phyloP scores from a whole-genome alignment of 2,329 filamentous ascomycete genomes.

The Fulvia fulva region DNA sequence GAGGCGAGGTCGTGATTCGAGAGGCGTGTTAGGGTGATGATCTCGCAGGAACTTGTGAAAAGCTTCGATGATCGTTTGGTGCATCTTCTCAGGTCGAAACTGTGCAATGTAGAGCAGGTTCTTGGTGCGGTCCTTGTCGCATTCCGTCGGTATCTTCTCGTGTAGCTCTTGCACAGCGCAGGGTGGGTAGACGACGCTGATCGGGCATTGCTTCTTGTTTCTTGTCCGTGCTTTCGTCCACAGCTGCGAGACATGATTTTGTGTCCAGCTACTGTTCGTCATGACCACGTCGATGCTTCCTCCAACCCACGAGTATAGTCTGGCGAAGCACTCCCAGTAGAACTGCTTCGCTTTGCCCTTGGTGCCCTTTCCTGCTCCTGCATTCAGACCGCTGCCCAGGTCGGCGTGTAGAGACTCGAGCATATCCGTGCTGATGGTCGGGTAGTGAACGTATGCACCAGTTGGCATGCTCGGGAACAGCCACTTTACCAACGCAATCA shows the following conservation, averaged over 20 bases:
- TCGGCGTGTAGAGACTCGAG: slow-evolving; percentile 59
- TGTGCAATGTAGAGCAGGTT: slow-evolving; percentile 90
- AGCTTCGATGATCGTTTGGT: slow-evolving; percentile 76
- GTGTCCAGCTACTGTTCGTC: slow-evolving; percentile 96
- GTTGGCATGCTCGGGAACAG: slow-evolving; percentile 79
- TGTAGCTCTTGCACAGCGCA: slow-evolving; percentile 85
- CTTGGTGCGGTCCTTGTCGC: slow-evolving; percentile 65
- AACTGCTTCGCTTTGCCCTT: slow-evolving; percentile 68
- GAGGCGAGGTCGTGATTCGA: slow-evolving; percentile 54
- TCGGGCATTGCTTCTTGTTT: slow-evolving; percentile 51
- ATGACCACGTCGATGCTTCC: slow-evolving; percentile 86
- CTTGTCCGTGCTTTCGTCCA: slow-evolving; percentile 61
- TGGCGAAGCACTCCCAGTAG: slow-evolving; percentile 86
- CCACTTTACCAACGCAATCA: slow-evolving; percentile 74
- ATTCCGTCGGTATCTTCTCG: slow-evolving; percentile 67
- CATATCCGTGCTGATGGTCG: slow-evolving; percentile 98
- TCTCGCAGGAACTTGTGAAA: slow-evolving; percentile 71
- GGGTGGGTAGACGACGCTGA: slow-evolving; percentile 82
- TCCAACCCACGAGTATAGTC: slow-evolving; percentile 77
- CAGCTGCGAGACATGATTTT: slow-evolving; percentile 71
- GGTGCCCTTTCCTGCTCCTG: slow-evolving; percentile 70
- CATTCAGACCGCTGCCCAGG: slow-evolving; percentile 66
- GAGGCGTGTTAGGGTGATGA: slow-evolving; percentile 42
- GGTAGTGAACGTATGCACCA: slow-evolving; percentile 94
- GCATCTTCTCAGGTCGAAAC: slow-evolving; percentile 96